Conservation (phyloP, 371 early-diverging fungal species). For the Mortierella sp. region DNA sequence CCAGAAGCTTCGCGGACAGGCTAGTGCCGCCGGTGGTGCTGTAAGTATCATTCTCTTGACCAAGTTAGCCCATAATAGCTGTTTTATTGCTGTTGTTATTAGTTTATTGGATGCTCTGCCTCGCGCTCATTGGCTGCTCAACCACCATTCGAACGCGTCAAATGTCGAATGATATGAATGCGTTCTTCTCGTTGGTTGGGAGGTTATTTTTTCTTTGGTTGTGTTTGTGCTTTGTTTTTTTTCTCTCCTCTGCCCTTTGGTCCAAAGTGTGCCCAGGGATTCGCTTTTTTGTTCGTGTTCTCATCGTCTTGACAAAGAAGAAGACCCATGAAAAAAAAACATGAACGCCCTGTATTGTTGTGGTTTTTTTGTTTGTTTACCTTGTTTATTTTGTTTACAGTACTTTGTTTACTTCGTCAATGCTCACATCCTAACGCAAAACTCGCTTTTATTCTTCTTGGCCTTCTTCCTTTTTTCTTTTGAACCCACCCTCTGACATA, state of each 20-base stretch:
- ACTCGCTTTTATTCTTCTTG: neutral
- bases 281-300: neutral
- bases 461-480: neutral
- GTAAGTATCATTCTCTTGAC: conserved; percentile 25
- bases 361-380: neutral
- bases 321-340: neutral
- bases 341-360: neutral
- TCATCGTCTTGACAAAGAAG: neutral
- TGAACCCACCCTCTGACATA: neutral
- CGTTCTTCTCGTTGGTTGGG: neutral
- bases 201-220: neutral
- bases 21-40: conserved; percentile 67
- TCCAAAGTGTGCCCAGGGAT: neutral
- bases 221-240: neutral
- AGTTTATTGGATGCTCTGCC: neutral
- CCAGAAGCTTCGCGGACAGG: conserved; percentile 70
- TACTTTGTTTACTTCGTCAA: neutral
- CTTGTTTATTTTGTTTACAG: neutral
- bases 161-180: conserved; percentile 7
- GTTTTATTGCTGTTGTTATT: neutral
- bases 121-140: conserved; percentile 5
- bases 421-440: conserved; percentile 3
- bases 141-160: neutral
- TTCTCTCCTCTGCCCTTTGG: neutral
- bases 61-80: neutral